A percentile compares a stretch with the other conserved stretches of the same genome.
Conservation (phyloP, 441 rosid species). For the Lagerstroemia fauriei region DNA sequence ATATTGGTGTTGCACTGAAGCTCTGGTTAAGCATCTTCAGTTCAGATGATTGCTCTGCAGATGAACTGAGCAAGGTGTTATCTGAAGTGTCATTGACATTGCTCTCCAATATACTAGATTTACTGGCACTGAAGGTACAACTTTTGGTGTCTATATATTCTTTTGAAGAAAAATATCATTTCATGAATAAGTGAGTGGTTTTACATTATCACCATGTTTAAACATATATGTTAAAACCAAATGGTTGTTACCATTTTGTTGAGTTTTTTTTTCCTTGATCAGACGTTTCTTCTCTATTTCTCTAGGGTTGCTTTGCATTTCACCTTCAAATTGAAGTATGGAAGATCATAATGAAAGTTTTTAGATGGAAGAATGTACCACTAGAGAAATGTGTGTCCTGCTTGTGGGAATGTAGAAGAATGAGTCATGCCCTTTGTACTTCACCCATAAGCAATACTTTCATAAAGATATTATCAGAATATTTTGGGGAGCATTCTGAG, state of each 20-base stretch:
- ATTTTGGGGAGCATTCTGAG: slow-evolving; percentile 49
- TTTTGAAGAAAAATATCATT: background rate
- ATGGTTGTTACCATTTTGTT: background rate
- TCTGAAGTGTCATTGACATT: slow-evolving; percentile 50
- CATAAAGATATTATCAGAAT: slow-evolving; percentile 46
- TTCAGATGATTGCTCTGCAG: slow-evolving; percentile 37
- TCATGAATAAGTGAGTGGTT: background rate
- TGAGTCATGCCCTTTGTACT: slow-evolving; percentile 77
- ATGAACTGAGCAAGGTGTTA: slow-evolving; percentile 38
- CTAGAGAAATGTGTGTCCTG: slow-evolving; percentile 55
- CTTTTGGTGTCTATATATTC: background rate
- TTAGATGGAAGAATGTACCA: slow-evolving; percentile 51
- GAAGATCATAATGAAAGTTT: slow-evolving; percentile 57
- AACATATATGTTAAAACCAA: background rate
- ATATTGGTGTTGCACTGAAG: slow-evolving; percentile 58
- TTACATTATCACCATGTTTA: background rate
- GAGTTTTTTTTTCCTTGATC: background rate
- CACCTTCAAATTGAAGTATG: slow-evolving; percentile 47
- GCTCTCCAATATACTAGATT: slow-evolving; percentile 63
- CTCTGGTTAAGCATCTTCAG: slow-evolving; percentile 54
- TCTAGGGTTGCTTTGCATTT: slow-evolving; percentile 62
- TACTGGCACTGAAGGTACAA: slow-evolving; percentile 70
- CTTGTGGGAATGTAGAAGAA: slow-evolving; percentile 84
- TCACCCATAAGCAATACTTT: slow-evolving; percentile 71
- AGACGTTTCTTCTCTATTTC: slow-evolving; percentile 21